Evolutionary conservation across 441 rosid genomes (phyloP).

Genomic region (Melastoma candidum): DNA sequence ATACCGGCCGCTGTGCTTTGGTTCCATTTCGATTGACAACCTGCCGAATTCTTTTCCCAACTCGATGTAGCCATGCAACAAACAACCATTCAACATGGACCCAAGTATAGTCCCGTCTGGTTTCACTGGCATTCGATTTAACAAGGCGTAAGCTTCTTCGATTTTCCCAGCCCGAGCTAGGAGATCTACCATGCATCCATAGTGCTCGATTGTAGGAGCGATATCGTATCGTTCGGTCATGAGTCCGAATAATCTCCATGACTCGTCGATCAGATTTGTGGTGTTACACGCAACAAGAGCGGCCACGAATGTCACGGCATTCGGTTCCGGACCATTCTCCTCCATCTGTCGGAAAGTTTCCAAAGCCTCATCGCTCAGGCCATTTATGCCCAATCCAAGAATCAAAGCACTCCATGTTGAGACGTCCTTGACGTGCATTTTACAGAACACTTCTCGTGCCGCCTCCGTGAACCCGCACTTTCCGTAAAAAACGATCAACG

Average conservation of each 20-base stretch:
- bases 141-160: slow-evolving; percentile 19
- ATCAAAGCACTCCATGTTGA: background rate
- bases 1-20: slow-evolving; percentile 26
- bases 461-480: background rate
- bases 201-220: slow-evolving; percentile 2
- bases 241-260: slow-evolving; percentile 2
- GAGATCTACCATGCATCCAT: slow-evolving; percentile 8
- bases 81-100: slow-evolving; percentile 23
- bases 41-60: slow-evolving; percentile 20
- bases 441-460: no score
- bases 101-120: slow-evolving; percentile 22
- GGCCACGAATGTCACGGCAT: background rate
- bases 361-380: background rate
- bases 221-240: background rate
- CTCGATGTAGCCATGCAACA: slow-evolving; percentile 20
- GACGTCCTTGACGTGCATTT: no score
- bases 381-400: slow-evolving; percentile 4
- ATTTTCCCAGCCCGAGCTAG: slow-evolving; percentile 14
- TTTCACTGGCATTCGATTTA: slow-evolving; percentile 24
- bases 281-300: slow-evolving; percentile 3
- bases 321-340: slow-evolving; percentile 3
- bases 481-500: background rate
- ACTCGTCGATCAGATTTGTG: slow-evolving; percentile 2
- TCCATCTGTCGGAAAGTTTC: slow-evolving; percentile 1
- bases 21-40: slow-evolving; percentile 23